A percentile compares a stretch with the other conserved stretches of the same genome.
Conservation (phyloP, 345 rosid species). For the Dimocarpus longan region DNA sequence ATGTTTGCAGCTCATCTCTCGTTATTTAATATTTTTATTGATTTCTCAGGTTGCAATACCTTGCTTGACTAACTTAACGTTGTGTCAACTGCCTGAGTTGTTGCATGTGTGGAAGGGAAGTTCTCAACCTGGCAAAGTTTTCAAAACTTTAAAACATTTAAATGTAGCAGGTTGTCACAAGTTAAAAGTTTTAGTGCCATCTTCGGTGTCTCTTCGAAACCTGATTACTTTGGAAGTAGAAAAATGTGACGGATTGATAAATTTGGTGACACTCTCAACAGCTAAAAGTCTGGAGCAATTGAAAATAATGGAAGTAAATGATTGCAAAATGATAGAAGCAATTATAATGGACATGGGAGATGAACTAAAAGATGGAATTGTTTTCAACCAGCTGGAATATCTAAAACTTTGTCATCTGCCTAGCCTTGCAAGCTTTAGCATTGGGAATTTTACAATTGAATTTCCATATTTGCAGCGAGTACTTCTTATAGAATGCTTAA, state of each 20-base stretch:
- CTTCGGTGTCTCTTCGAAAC: background rate
- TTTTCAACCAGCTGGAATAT: no score
- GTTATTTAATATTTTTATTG: background rate
- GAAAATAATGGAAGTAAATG: background rate
- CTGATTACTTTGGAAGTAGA: background rate
- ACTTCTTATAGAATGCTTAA: no score
- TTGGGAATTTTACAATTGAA: no score
- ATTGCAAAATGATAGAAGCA: no score
- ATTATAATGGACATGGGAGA: no score
- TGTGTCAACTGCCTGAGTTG: background rate
- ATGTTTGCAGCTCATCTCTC: background rate
- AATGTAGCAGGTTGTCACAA: background rate
- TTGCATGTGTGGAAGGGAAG: background rate
- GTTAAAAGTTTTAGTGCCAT: conserved; percentile 12
- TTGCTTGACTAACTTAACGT: background rate
- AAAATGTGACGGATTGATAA: background rate
- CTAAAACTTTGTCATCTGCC: no score
- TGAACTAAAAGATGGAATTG: no score
- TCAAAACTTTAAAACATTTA: background rate
- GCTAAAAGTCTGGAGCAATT: conserved; percentile 14
- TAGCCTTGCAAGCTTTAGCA: no score
- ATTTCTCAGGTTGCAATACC: background rate
- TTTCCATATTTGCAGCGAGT: no score
- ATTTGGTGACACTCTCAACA: background rate
- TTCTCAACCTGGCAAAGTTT: background rate